Conservation (phyloP, 2,329 filamentous ascomycete genomes). For the Phialophora tarda region DNA sequence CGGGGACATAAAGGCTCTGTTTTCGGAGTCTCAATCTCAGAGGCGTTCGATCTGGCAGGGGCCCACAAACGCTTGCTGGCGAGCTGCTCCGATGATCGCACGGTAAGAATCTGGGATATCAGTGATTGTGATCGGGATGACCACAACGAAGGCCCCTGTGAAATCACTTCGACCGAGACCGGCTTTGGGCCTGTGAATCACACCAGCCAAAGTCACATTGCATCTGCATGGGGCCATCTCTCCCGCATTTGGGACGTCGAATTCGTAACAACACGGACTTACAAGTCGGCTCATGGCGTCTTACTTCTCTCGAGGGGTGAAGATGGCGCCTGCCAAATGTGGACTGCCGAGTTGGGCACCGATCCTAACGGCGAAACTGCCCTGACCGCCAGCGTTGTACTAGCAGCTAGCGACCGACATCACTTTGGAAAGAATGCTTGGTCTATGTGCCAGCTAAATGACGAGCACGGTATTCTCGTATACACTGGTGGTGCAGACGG, state of each 20-base stretch:
- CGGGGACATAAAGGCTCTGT: slow-evolving; percentile 87
- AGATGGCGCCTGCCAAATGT: slow-evolving; percentile 76
- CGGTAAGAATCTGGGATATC: slow-evolving; percentile 86
- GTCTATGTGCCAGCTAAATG: slow-evolving; percentile 62
- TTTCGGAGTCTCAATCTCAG: slow-evolving; percentile 84
- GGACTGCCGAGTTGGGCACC: slow-evolving; percentile 61
- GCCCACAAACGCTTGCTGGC: slow-evolving; percentile 68
- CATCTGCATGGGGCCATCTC: slow-evolving; percentile 80
- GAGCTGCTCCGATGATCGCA: slow-evolving; percentile 94
- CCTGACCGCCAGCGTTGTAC: slow-evolving; percentile 39
- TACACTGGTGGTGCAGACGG: slow-evolving; percentile 88
- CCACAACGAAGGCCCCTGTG: neutral
- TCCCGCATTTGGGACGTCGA: slow-evolving; percentile 89
- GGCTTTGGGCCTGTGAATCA: slow-evolving; percentile 62
- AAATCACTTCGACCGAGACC: slow-evolving; percentile 57
- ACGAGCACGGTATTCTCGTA: slow-evolving; percentile 51
- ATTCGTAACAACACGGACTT: slow-evolving; percentile 58
- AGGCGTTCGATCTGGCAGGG: slow-evolving; percentile 51
- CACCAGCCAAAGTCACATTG: slow-evolving; percentile 48
- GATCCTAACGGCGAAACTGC: slow-evolving; percentile 22
- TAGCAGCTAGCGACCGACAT: slow-evolving; percentile 63
- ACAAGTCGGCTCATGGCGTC: slow-evolving; percentile 44
- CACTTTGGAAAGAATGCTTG: slow-evolving; percentile 92
- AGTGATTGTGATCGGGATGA: slow-evolving; percentile 57
- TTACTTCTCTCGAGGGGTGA: slow-evolving; percentile 80